Evolutionary conservation across 768 basidiomycete genomes (phyloP), one percentile per base, ranked within the genome.

Genomic region (Inosperma sp.): DNA sequence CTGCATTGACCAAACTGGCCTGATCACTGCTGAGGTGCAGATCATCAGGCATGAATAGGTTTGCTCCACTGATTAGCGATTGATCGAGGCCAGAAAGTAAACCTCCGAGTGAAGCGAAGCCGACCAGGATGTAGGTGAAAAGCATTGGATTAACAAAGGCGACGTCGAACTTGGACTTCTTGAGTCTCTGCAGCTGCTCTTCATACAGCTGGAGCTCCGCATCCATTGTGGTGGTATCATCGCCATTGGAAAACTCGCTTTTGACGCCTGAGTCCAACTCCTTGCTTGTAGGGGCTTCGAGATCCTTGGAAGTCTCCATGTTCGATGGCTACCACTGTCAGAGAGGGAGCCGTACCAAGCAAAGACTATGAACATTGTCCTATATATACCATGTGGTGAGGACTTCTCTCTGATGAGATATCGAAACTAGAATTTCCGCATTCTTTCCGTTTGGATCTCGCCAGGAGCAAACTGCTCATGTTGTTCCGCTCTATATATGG

Each of bases 21-120:
- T 22, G 44, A 45, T 45, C 34, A 23, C 44, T 45, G 30, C 34
- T 22, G 1, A 45, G 44, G 19, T 45, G 13, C 10, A 45, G 30
- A 23, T 45, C 30, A n/a, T 33, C 25, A 9, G 44, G 44, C 44
- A 43, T 43, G 26, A 29, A 43, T 29, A 43, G 16, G 30, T 43
- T 43, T 25, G 42, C 42, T 1, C 42, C 44, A 33, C 44, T 45
- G 30, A 45, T 45, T n/a, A 45, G 30, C 7, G 44, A 45, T 16
- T 45, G 44, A 33, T 45, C 44, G 44, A 45, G 30, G 14, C 44
- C 44, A 16, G 44, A 45, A 22, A 45, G 16, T 10, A 45, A 33
- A 33, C 44, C 44, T 33, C 44, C 44, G 23, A 45, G 30, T 29
- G 44, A 45, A 8, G 42, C 42, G 42, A 43, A 43, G 21, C 5